Base-by-base conservation (phyloP, 305 asterid species). In the Petunia hybrid region DNA sequence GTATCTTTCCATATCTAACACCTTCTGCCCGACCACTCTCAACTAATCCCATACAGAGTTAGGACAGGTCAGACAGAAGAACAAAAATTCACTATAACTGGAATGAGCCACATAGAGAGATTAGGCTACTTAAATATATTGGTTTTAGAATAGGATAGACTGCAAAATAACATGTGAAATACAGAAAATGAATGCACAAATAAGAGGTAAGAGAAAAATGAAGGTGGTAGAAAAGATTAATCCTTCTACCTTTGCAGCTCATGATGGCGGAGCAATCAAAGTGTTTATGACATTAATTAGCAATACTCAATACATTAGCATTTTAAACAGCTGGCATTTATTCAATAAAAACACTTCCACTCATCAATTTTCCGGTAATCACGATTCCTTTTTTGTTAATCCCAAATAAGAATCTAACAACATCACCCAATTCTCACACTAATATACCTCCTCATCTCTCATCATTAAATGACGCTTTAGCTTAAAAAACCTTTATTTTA, bases 181-280 rank as follows among this genome's bases (percentile, higher is more conserved):
- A 35, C 45, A 48, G 45, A 48, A 42, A 71, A 71, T 35, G 45
- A 71, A 71, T 48, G 45, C 43, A 10, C 42, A 71, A 71, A 70
- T 71, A 14, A 71, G 45, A 48, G 22, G 78, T 71, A 10, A 48
- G 78, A 71, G 78, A 70, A 70, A 10, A 71, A 48, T 4, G 35
- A 36, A 48, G 62, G 42, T 31, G 51, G 45, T 16, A 71, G 16
- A 48, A 48, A 22, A 5, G 2, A 65, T 40, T 6, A 12, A 71
- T 48, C 9, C 40, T 36, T 35, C 43, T 71, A 45, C 45, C 62
- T 48, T 71, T 6, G 78, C 43, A 71, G 42, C 9, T 71, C 16
- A 46, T 31, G 61, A 46, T 1, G 61, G 55, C 14, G 46, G 61
- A 9, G 31, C 77, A 71, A 22, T 71, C 77, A 71, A 46, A 71